These are phyloP conservation scores for Botrytis deweyae DNA, from an alignment of 2,329 filamentous ascomycete genomes.

Conservation along the genomic window DNA sequence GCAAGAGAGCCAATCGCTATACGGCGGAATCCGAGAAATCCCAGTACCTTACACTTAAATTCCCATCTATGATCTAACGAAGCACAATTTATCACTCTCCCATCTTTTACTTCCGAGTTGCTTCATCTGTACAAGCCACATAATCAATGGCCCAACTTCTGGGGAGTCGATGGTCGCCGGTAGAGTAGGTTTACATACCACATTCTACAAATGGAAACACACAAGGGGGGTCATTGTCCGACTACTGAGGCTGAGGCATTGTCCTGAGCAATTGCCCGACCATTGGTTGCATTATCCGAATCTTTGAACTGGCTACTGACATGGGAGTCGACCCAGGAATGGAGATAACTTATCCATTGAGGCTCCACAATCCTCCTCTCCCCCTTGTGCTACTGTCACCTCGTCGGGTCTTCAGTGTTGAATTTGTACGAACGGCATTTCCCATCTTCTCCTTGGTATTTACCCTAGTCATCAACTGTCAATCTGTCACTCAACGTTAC, in stretches of 20 bases:
- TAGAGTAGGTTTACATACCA: background rate
- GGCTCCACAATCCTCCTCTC: constrained; percentile 13
- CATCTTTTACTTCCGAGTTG: background rate
- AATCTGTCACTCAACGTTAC: constrained; percentile 14
- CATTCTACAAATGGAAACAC: constrained; percentile 14
- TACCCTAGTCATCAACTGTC: constrained; percentile 14
- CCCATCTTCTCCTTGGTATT: background rate
- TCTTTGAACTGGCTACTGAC: background rate
- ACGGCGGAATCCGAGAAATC: constrained; percentile 18
- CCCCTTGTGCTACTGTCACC: constrained; percentile 1
- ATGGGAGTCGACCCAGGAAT: constrained; percentile 16
- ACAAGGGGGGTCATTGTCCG: background rate
- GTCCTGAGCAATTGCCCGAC: background rate
- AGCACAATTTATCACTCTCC: background rate
- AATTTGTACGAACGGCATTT: constrained; percentile 7
- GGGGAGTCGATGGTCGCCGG: background rate
- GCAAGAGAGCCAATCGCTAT: constrained; percentile 12
- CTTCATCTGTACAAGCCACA: background rate
- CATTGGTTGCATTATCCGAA: background rate
- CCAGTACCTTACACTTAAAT: constrained; percentile 3
- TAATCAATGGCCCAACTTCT: background rate
- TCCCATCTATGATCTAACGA: background rate
- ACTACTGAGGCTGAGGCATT: background rate
- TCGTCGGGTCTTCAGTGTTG: constrained; percentile 7
- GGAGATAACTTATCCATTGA: constrained; percentile 16